Base-by-base conservation (phyloP, 2,329 filamentous ascomycete species). In the Raffaelea arxii region DNA sequence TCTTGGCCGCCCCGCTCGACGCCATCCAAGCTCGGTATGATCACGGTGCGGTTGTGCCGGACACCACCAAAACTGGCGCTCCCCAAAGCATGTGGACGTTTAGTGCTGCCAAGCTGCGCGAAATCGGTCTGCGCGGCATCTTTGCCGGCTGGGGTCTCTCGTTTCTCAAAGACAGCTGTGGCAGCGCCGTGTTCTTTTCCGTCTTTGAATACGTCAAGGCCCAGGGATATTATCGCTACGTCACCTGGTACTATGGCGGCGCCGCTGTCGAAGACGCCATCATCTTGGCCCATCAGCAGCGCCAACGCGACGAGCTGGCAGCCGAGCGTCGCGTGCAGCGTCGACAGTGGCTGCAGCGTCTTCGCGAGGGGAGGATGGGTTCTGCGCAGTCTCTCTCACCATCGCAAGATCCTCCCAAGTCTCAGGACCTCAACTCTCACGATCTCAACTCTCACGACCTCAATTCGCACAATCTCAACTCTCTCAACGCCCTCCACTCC, bases 141-240 rank as follows among this genome's bases (percentile, higher is more conserved):
- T 88, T 87, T 56, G 83, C 84, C 2, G 84, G 84, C 36, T 89
- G 80, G 76, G 71, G 76, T 0, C 62, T 90, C 2, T 82, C 77
- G 0, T 73, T 88, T 36, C 56, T 80, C 38, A 86, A 87, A 55
- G 84, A 88, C 56, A 77, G 78, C 24, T 62, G 85, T 6, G 84
- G 84, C 12, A 78, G 75, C 45, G 84, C 80, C 30, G 63, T 85
- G 18, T 87, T 87, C 70, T 90, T 90, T 62, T 77, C 75, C 55
- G 77, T 76, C 0, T 89, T 90, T 52, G 85, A 90, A 63, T 85
- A 79, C 41, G 67, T 88, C 57, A 89, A 89, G 60, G 81, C 79
- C 11, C 84, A 89, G 59, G 72, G 72, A 12, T 84, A 86, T 63
- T 87, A 87, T 62, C 68, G 67, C 39, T 89, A 84, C 57, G 76